phyloP scores from a whole-genome alignment of 331 rosid species.

The Prunus yedoensis region DNA sequence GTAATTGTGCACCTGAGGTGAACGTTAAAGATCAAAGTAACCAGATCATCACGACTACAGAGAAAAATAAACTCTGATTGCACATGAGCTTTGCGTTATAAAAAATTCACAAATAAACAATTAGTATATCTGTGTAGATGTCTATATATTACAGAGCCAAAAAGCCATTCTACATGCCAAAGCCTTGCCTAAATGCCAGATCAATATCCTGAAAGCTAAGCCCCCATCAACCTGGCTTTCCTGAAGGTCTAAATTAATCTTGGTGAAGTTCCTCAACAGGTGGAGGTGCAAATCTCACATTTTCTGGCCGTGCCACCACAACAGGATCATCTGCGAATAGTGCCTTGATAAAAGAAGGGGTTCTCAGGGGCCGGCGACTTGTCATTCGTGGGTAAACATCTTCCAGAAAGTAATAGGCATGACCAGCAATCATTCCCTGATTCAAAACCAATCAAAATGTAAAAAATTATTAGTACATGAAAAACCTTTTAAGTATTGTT shows the following conservation, averaged over 20 bases:
- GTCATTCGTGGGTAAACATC: slow-evolving; percentile 96
- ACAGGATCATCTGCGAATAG: slow-evolving; percentile 85
- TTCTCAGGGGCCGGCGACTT: slow-evolving; percentile 77
- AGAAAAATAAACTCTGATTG: slow-evolving; percentile 18
- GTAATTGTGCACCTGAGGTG: no score
- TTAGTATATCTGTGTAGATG: slow-evolving; percentile 20
- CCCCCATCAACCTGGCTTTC: slow-evolving; percentile 8
- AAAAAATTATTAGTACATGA: neutral
- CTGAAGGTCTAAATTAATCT: slow-evolving; percentile 38
- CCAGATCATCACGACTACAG: neutral
- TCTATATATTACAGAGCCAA: slow-evolving; percentile 55
- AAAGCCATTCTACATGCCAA: slow-evolving; percentile 21
- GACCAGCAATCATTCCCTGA: slow-evolving; percentile 99
- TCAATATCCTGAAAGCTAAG: neutral
- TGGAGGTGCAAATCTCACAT: slow-evolving; percentile 84
- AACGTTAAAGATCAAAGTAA: neutral
- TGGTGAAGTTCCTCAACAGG: slow-evolving; percentile 61
- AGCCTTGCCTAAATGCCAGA: slow-evolving; percentile 19
- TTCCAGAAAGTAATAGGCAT: slow-evolving; percentile 92
- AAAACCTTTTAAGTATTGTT: neutral
- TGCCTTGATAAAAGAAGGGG: slow-evolving; percentile 84
- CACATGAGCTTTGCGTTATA: slow-evolving; percentile 19
- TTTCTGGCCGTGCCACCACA: slow-evolving; percentile 71
- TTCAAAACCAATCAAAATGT: neutral
- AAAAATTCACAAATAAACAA: slow-evolving; percentile 28